Evolutionary conservation across 2,329 filamentous ascomycete species (phyloP), one percentile per base, ranked within the genome.

Genomic region (Daldinia sp.): DNA sequence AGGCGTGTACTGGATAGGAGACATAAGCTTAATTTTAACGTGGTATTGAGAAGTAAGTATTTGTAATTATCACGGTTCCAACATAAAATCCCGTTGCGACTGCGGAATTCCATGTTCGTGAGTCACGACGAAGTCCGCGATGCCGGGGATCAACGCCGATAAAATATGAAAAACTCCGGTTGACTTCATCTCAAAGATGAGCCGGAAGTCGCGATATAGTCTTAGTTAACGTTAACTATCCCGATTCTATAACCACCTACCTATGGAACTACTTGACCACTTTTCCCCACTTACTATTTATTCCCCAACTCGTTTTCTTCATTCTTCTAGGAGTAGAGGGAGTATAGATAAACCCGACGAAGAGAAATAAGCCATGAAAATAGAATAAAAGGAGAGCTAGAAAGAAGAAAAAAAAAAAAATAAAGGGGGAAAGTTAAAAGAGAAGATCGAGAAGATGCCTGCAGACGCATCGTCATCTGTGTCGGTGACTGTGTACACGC

Each of bases 401-500:
- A 41, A 42, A 41, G 13, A 9, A 35, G 15, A n/a, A 35, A 9
- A 13, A n/a, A 35, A 9, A 13, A 23, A 23, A 23, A 23, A 23
- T 23, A 23, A 23, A 23, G 12, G 23, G 28, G 23, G 44, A 35
- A 35, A 53, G 26, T 33, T 13, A 23, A 35, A n/a, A 23, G 20
- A 28, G 10, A 41, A 28, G 30, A 9, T n/a, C n/a, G n/a, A 35
- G 4, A 13, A 39, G 10, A 54, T 54, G 51, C 10, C 51, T 35
- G 12, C 7, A 37, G 10, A 54, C 20, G 1, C 51, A 23, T 18
- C 48, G 9, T 1, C 13, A 10, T 4, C 35, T 37, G 35, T 41
- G 23, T 13, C 20, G 7, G 73, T 77, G 23, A 51, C 60, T 4
- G 70, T 78, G n/a, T 80, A 79, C 59, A 70, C 74, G 4, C 51